Conservation (phyloP, 805 yeast genomes). For the Schizosaccharomyces pombe region ASM294v3 CU329670.1:1478501-1479000, state of each 20-base stretch:
- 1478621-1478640: constrained; percentile 76
- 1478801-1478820: constrained; percentile 94
- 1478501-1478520: too few species aligned
- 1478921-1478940: constrained; percentile 98
- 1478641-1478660: constrained; percentile 96
- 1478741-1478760: constrained; percentile 87
- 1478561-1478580: too few species aligned
- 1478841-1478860: constrained; percentile 78
- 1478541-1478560: too few species aligned
- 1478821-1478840: constrained; percentile 92
- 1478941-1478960: constrained; percentile 86
- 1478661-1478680: constrained; percentile 94
- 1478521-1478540: too few species aligned
- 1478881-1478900: constrained; percentile 68
- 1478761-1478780: constrained; percentile 96
- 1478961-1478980: constrained; percentile 69
- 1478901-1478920: constrained; percentile 95
- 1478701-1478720: constrained; percentile 86
- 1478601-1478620: too few species aligned
- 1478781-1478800: constrained; percentile 88
- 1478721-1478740: constrained; percentile 67
- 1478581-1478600: too few species aligned
- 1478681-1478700: constrained; percentile 96
- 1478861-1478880: constrained; percentile 93
- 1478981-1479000: constrained; percentile 99